These are phyloP conservation scores for Ulvella scutata DNA, from an alignment of 139 green algal species.

Conservation along the genomic window DNA sequence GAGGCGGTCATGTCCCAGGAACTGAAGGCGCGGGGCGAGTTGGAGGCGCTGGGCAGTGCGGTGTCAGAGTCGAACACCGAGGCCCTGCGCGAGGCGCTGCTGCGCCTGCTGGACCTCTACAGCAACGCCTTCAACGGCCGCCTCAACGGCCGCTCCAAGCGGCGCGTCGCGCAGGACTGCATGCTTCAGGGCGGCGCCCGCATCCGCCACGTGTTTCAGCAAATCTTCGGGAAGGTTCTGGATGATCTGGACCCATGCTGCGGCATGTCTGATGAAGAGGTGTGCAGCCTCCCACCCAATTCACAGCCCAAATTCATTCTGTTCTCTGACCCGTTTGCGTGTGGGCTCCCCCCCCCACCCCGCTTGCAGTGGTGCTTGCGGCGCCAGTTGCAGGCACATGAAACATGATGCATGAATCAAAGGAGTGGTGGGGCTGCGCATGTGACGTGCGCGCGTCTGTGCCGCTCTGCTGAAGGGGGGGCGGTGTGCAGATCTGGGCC, in stretches of 20 bases:
- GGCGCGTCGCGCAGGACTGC: constrained; percentile 11
- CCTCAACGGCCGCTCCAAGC: constrained; percentile 16
- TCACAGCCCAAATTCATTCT: background rate
- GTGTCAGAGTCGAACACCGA: constrained; percentile 7
- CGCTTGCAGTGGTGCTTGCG: constrained; percentile 10
- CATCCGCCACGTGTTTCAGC: constrained; percentile 66
- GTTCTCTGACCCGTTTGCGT: background rate
- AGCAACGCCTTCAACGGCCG: background rate
- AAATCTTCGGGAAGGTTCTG: constrained; percentile 54
- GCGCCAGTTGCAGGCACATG: constrained; percentile 31
- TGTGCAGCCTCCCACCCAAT: background rate
- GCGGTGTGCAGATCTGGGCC: constrained; percentile 13
- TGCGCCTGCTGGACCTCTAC: constrained; percentile 1
- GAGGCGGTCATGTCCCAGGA: background rate
- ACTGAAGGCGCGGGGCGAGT: constrained; percentile 12
- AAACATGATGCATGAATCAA: constrained; percentile 81
- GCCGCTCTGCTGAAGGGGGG: too few relatives aligned
- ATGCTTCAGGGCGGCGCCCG: constrained; percentile 63
- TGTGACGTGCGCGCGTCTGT: too few relatives aligned
- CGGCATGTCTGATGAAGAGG: constrained; percentile 7
- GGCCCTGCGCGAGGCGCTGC: background rate
- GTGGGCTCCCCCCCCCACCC: background rate
- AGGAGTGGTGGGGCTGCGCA: constrained; percentile 60
- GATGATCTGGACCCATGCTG: constrained; percentile 26
- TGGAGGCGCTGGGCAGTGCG: constrained; percentile 10